Percentiles rank a stretch among this genome's conserved stretches.
Conservation (phyloP, 1,284 basidiomycete genomes). For the Rhodotorula sp. region DNA sequence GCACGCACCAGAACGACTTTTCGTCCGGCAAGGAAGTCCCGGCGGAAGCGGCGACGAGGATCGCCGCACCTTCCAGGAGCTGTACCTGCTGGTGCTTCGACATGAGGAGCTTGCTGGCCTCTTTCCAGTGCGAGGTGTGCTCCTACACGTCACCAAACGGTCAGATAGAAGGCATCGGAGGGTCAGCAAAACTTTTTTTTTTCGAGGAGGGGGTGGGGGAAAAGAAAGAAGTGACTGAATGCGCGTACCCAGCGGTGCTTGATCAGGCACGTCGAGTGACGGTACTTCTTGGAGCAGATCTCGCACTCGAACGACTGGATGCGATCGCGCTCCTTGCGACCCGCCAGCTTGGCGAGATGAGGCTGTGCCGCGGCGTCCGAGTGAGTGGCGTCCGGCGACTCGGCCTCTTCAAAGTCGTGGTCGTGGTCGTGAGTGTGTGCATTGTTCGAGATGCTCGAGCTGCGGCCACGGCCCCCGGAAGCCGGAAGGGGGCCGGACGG, state of each 20-base stretch:
- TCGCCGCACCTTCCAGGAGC: conserved; percentile 93
- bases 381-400: not conserved
- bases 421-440: not conserved
- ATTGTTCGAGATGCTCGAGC: conserved; percentile 8
- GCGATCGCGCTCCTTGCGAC: not conserved
- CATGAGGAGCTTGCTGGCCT: conserved; percentile 87
- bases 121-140: conserved; percentile 72
- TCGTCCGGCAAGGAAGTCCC: conserved; percentile 85
- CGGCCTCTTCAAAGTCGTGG: not conserved
- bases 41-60: conserved; percentile 62
- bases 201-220: too few relatives aligned
- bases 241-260: conserved; percentile 40
- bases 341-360: conserved; percentile 4
- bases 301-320: conserved; percentile 29
- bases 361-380: not conserved
- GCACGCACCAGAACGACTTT: conserved; percentile 78
- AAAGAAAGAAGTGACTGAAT: not conserved
- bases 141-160: not conserved
- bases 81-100: conserved; percentile 99
- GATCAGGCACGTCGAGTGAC: conserved; percentile 34
- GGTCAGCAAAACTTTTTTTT: not conserved
- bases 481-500: not conserved
- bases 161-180: not conserved
- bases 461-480: not conserved
- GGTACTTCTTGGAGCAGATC: conserved; percentile 37